A percentile compares a stretch with the other conserved stretches of the same genome.
Conservation (phyloP, 768 basidiomycete species). For the Boletus tomentosulus region DNA sequence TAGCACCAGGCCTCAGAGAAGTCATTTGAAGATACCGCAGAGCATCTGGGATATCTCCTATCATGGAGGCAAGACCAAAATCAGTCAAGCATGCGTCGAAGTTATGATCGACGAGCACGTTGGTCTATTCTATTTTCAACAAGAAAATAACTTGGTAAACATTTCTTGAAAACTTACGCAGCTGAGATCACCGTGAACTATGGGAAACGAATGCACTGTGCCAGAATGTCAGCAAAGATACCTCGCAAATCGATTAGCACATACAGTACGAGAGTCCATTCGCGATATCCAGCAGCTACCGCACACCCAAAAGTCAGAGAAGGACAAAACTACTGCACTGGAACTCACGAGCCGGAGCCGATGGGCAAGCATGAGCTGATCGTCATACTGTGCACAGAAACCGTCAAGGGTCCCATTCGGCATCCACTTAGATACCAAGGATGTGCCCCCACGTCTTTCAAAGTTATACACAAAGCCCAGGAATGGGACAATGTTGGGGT, state of each 20-base stretch:
- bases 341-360: not conserved
- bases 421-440: slow-evolving; percentile 28
- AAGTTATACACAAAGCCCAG: slow-evolving; percentile 20
- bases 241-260: not conserved
- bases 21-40: slow-evolving; percentile 2
- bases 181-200: slow-evolving; percentile 14
- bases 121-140: slow-evolving; percentile 3
- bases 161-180: not conserved
- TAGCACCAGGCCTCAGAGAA: slow-evolving; percentile 34
- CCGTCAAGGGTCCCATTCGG: slow-evolving; percentile 21
- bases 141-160: not conserved
- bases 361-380: not conserved
- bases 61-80: slow-evolving; percentile 35
- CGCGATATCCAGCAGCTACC: slow-evolving; percentile 9
- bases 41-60: slow-evolving; percentile 3
- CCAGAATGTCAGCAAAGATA: not conserved
- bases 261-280: slow-evolving; percentile 6
- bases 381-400: slow-evolving; percentile 10
- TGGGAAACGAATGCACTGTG: slow-evolving; percentile 7
- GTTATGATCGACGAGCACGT: slow-evolving; percentile 7
- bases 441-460: slow-evolving; percentile 14
- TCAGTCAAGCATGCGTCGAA: slow-evolving; percentile 39
- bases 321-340: slow-evolving; percentile 8
- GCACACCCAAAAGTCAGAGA: slow-evolving; percentile 21
- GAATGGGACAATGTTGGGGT: slow-evolving; percentile 21